A percentile compares a stretch with the other conserved stretches of the same genome.
phyloP scores from a whole-genome alignment of 257 asterid species.

The Solanum ossicruentum region DNA sequence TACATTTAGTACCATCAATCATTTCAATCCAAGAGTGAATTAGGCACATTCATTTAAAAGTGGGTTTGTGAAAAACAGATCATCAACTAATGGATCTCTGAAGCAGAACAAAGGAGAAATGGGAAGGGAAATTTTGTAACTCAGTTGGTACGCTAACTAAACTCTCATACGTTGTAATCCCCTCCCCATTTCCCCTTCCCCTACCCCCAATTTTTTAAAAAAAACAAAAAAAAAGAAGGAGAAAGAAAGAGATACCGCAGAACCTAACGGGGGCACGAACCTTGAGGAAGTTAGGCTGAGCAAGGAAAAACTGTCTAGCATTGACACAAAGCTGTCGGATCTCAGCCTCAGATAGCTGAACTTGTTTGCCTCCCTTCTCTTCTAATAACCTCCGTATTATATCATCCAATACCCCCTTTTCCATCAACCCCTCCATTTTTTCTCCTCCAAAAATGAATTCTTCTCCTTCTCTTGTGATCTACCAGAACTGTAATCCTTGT shows the following conservation, averaged over 20 bases:
- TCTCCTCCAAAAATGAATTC: neutral
- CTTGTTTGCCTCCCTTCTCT: slow-evolving; percentile 90
- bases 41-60: neutral
- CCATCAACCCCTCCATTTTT: slow-evolving; percentile 86
- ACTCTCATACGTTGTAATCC: no score
- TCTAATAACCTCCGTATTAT: slow-evolving; percentile 61
- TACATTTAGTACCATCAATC: neutral
- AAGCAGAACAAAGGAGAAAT: no score
- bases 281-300: slow-evolving; percentile 65
- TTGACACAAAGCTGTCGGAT: slow-evolving; percentile 88
- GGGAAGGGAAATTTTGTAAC: no score
- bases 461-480: neutral
- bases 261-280: slow-evolving; percentile 71
- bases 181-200: no score
- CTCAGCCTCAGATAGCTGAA: slow-evolving; percentile 89
- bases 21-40: neutral
- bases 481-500: neutral
- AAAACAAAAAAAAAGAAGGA: no score
- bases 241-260: slow-evolving; percentile 32
- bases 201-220: no score
- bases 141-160: no score
- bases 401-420: slow-evolving; percentile 64
- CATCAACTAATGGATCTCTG: neutral
- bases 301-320: slow-evolving; percentile 67
- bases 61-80: no score